Percentiles rank a stretch among this genome's conserved stretches.
Conservation (phyloP, 257 asterid species). For the Anisodus tanguticus region DNA sequence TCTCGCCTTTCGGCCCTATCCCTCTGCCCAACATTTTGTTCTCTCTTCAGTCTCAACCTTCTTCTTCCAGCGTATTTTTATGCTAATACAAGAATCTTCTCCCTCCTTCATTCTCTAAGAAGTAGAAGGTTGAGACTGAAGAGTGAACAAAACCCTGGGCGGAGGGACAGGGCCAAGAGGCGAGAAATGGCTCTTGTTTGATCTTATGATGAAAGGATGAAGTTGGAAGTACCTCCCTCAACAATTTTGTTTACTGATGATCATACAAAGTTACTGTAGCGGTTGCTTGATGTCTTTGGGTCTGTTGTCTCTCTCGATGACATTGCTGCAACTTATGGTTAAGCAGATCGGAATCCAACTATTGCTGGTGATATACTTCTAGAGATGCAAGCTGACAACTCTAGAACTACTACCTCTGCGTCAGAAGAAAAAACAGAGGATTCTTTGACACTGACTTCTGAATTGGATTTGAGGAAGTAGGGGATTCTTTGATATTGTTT, state of each 20-base stretch:
- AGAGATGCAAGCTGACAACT: conserved; percentile 26
- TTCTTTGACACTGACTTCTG: conserved; percentile 35
- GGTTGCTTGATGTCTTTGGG: conserved; percentile 68
- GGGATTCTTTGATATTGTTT: conserved; percentile 34
- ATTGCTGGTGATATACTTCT: conserved; percentile 56
- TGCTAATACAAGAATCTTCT: too few species aligned
- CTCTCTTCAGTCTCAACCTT: too few species aligned
- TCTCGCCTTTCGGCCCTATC: too few species aligned
- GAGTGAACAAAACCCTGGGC: too few species aligned
- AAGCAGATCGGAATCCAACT: conserved; percentile 51
- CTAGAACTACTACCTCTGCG: not conserved
- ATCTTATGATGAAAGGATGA: conserved; percentile 52
- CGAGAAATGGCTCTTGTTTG: not conserved
- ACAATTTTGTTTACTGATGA: conserved; percentile 44
- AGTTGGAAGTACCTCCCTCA: conserved; percentile 49
- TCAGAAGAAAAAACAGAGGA: conserved; percentile 38
- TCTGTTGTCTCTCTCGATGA: conserved; percentile 67
- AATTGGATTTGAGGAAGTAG: conserved; percentile 30
- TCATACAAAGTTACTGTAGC: conserved; percentile 42
- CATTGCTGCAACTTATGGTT: conserved; percentile 74
- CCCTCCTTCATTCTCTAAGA: conserved; percentile 33
- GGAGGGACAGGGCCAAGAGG: too few species aligned
- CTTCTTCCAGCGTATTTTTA: too few species aligned
- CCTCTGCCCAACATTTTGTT: too few species aligned
- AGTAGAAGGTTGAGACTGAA: too few species aligned